Percentiles rank a stretch among this genome's conserved stretches.
Conservation (phyloP, 2,329 filamentous ascomycete genomes). For the Xylariaceae sp. region DNA sequence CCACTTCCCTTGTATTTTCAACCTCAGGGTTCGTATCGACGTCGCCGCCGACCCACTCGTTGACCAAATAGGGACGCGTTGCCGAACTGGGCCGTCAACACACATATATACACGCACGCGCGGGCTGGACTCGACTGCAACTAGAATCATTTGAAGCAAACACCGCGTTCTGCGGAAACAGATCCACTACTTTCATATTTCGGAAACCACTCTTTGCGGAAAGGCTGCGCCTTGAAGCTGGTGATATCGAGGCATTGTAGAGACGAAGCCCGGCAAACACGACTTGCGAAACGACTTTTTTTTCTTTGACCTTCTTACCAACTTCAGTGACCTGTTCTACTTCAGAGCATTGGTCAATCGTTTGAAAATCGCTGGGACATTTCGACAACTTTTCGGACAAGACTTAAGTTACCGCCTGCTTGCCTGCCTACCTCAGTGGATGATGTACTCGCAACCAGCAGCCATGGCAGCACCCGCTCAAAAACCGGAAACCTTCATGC, state of each 20-base stretch:
- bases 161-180: conserved; percentile 13
- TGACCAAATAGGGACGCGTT: conserved; percentile 40
- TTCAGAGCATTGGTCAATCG: conserved; percentile 4
- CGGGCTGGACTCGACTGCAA: conserved; percentile 45
- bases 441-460: conserved; percentile 78
- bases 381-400: conserved; percentile 17
- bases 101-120: conserved; percentile 4
- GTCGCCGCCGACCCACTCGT: conserved; percentile 37
- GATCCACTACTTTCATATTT: conserved; percentile 1
- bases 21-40: conserved; percentile 39
- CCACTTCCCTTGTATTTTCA: conserved; percentile 29
- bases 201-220: conserved; percentile 18
- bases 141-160: conserved; percentile 11
- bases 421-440: conserved; percentile 20
- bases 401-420: conserved; percentile 11
- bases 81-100: conserved; percentile 19
- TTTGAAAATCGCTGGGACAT: conserved; percentile 10
- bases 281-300: conserved; percentile 18
- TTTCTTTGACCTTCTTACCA: conserved; percentile 20
- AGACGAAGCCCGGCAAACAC: conserved; percentile 17
- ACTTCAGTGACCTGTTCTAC: conserved; percentile 9
- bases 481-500: conserved; percentile 98
- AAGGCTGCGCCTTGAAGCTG: conserved; percentile 27
- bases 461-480: conserved; percentile 75
- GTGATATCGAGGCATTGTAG: conserved; percentile 7